Evolutionary conservation across 768 basidiomycete species (phyloP).

Genomic region (Auriculariales sp.): DNA sequence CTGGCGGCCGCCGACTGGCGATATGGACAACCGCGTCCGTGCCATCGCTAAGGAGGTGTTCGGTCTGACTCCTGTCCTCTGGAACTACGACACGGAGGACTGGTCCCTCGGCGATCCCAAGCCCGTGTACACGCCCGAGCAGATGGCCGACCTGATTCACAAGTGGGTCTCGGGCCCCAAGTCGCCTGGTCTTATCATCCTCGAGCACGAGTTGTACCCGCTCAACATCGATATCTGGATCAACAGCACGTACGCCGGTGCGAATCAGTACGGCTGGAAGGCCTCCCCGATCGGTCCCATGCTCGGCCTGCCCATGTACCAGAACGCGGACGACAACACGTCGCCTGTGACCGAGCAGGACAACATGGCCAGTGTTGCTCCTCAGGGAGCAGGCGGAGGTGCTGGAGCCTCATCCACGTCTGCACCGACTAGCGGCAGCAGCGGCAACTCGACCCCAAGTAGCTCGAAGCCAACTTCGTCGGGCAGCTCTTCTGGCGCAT

Average conservation of each 20-base stretch:
- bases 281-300: slow-evolving; percentile 34
- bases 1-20: slow-evolving; percentile 83
- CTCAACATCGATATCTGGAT: slow-evolving; percentile 53
- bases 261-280: slow-evolving; percentile 59
- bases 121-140: slow-evolving; percentile 32
- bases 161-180: slow-evolving; percentile 44
- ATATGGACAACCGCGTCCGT: slow-evolving; percentile 68
- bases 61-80: slow-evolving; percentile 63
- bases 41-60: slow-evolving; percentile 82
- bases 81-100: slow-evolving; percentile 80
- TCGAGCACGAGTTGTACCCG: slow-evolving; percentile 70
- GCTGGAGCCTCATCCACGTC: too few species aligned
- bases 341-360: background rate
- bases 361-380: background rate
- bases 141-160: slow-evolving; percentile 6
- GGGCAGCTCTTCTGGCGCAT: too few species aligned
- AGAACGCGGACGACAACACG: background rate
- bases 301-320: background rate
- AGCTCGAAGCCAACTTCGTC: too few species aligned
- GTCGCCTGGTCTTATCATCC: slow-evolving; percentile 60
- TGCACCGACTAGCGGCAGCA: too few species aligned
- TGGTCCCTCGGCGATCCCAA: slow-evolving; percentile 32
- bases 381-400: too few species aligned
- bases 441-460: too few species aligned
- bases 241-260: slow-evolving; percentile 37